phyloP scores from a whole-genome alignment of 208 protist genomes.

The Baffinella frigidus region DNA sequence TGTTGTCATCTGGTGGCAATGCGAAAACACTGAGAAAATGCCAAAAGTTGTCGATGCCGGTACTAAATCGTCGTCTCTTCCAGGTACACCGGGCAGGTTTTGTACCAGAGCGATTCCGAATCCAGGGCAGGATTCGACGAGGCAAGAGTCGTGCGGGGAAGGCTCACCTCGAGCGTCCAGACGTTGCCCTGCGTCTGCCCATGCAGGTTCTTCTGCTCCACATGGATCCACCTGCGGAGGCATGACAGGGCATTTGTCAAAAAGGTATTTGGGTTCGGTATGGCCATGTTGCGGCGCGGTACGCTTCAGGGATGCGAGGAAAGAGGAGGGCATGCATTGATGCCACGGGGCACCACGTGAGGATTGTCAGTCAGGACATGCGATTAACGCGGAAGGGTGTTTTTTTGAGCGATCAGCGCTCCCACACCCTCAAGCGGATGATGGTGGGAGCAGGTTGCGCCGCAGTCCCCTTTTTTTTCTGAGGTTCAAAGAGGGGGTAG shows the following conservation, averaged over 20 bases:
- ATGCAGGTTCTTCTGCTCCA: slow-evolving; percentile 35
- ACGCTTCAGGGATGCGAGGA: not conserved
- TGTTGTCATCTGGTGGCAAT: too few relatives aligned
- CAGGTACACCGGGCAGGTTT: too few relatives aligned
- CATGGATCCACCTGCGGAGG: not conserved
- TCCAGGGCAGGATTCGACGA: not conserved
- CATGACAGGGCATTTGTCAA: not conserved
- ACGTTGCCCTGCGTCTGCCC: slow-evolving; percentile 19
- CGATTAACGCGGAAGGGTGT: not conserved
- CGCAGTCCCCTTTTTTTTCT: too few relatives aligned
- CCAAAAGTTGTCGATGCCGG: too few relatives aligned
- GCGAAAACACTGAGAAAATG: too few relatives aligned
- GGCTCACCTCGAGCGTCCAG: slow-evolving; percentile 1
- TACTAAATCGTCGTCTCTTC: too few relatives aligned
- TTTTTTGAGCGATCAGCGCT: too few relatives aligned
- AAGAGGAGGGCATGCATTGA: not conserved
- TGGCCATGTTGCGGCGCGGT: not conserved
- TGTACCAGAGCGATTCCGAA: too few relatives aligned
- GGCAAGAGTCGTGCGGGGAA: not conserved
- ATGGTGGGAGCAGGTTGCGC: too few relatives aligned
- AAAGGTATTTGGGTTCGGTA: not conserved
- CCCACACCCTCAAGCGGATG: too few relatives aligned
- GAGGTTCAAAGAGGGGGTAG: too few relatives aligned
- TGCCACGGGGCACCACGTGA: not conserved
- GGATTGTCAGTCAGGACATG: too few relatives aligned